Evolutionary conservation across 2,329 filamentous ascomycete genomes (phyloP), one percentile per base, ranked within the genome.

Genomic region (Chrysoporthe puriensis): DNA sequence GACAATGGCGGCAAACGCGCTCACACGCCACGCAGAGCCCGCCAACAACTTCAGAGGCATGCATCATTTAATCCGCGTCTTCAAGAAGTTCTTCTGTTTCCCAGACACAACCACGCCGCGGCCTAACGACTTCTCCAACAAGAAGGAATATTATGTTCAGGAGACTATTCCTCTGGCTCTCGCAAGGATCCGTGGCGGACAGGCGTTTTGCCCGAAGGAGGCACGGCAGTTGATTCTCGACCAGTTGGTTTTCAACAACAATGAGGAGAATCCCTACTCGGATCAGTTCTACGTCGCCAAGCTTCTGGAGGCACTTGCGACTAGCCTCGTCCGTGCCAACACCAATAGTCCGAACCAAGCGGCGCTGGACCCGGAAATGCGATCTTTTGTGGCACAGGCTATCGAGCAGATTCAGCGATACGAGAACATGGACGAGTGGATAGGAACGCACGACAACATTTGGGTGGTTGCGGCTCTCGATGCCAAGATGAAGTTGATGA

Each of bases 221-320:
- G 93, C 93, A 5, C 92, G 94, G 67, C 86, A 88, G 50, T 97
- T 97, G 77, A 87, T 99, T 60, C 86, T 97, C 32, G 94, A 97
- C 73, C 92, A 96, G 75, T 83, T 99, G 44, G 90, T 92, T 61
- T 95, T 94, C 81, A 99, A 99, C 76, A 94, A 99, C 79, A 99
- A 99, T 76, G 90, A 91, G 2, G 91, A 92, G 69, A 99, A 99
- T 73, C 80, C 90, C 62, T 96, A 88, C 75, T 97, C 94, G 5
- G 96, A 99, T 74, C 91, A 94, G 70, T 90, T 92, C 74, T 99
- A 97, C 76, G 88, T 99, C 64, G 89, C 93, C 8, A 91, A 86
- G 32, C 84, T 99, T 34, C 91, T 99, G 9, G 82, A 84, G 54
- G 84, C 85, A 0, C 78, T 90, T 36, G 84, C 88, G 1, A 84